A percentile compares a stretch with the other conserved stretches of the same genome.
These are phyloP conservation scores for Lasiosphaeriaceae sp. DNA, from an alignment of 495 filamentous ascomycete genomes.

Conservation along the genomic window DNA sequence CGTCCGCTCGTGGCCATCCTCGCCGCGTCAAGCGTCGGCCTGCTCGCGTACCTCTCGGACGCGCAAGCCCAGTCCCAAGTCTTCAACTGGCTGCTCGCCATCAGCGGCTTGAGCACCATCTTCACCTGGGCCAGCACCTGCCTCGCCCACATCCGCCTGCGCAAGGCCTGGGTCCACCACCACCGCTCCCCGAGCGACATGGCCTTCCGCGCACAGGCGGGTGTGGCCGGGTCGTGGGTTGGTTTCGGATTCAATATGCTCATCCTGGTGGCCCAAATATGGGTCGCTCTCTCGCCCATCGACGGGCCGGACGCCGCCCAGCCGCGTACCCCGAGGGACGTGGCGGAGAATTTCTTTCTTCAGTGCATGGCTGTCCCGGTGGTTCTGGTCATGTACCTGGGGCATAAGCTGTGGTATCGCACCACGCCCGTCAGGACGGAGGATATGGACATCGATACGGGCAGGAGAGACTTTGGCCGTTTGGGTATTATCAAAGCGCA, in stretches of 20 bases:
- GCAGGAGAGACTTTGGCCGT: slow-evolving; percentile 77
- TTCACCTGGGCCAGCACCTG: slow-evolving; percentile 95
- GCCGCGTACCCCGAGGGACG: slow-evolving; percentile 35
- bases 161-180: slow-evolving; percentile 68
- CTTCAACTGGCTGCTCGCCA: slow-evolving; percentile 85
- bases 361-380: slow-evolving; percentile 80
- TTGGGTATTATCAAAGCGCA: slow-evolving; percentile 75
- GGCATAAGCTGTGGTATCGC: slow-evolving; percentile 71
- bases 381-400: slow-evolving; percentile 69
- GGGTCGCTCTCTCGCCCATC: slow-evolving; percentile 78
- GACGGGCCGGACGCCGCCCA: neutral
- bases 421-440: slow-evolving; percentile 62
- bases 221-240: slow-evolving; percentile 79
- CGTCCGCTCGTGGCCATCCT: slow-evolving; percentile 72
- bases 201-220: slow-evolving; percentile 77
- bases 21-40: slow-evolving; percentile 64
- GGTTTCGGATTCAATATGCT: slow-evolving; percentile 75
- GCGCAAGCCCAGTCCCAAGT: slow-evolving; percentile 56
- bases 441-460: slow-evolving; percentile 86
- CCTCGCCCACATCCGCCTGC: slow-evolving; percentile 86
- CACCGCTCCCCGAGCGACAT: slow-evolving; percentile 74
- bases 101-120: slow-evolving; percentile 83
- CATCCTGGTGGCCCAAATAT: slow-evolving; percentile 84
- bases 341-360: slow-evolving; percentile 64
- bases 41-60: slow-evolving; percentile 76